Base-by-base conservation (phyloP, 345 rosid species). In the Geranium rotundifolium region DNA sequence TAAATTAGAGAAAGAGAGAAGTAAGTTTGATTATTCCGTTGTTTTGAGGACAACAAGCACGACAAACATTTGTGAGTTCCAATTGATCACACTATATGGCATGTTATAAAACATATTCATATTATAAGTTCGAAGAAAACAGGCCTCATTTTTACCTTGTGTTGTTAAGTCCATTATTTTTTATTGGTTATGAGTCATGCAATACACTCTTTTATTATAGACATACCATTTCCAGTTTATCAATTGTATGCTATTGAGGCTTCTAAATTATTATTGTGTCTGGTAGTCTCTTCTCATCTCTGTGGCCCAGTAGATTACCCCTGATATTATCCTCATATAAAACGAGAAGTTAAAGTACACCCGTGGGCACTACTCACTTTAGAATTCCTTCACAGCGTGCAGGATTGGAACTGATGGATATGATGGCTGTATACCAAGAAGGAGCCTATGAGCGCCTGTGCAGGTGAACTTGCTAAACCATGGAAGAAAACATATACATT, bases 401-500 rank as follows among this genome's bases (percentile, higher is more conserved):
- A 30, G 99, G 99, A 46, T 75, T 93, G 85, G 99, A 93, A 75
- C 79, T 93, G 69, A 93, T 93, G 99, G 96, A 90, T 80, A 88
- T 93, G 91, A 93, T 93, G 99, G 95, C 97, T 41, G 83, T 86
- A 72, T 85, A 88, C 76, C 99, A 90, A 78, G 99, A 93, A 81
- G 99, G 99, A 74, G 99, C 97, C 16, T 93, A 88, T 74, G 97
- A 93, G 70, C 95, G 96, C 41, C 86, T 93, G 20, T 93, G 99
- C 89, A 88, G 99, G 99, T 90, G 70, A 72, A 19, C 37, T 56
- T 4, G 50, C 65, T 66, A 7, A 39, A 31, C 18, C 17, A 30
- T 57, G 15, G 8, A 57, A 29, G 57, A 29, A 60, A 19, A 50
- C 60, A 55, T 54, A 46, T 57, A 41, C 23, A 56, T 17, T 9